phyloP scores from a whole-genome alignment of 306 rosid species.

The Cotoneaster glaucophyllus region DNA sequence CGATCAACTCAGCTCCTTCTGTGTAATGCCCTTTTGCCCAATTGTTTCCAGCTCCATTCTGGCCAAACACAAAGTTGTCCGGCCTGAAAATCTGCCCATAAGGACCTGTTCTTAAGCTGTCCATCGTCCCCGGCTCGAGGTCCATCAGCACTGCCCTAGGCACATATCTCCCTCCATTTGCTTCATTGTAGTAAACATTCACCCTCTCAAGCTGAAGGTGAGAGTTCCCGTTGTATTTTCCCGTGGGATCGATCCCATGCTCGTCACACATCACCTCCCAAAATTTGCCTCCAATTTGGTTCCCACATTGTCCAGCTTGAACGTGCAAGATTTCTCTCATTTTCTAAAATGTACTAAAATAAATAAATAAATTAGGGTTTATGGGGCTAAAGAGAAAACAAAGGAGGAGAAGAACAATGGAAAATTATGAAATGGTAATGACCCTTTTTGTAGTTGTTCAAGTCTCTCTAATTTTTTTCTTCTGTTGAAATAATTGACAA shows the following conservation, averaged over 20 bases:
- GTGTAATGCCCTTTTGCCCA: constrained; percentile 96
- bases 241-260: constrained; percentile 70
- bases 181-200: constrained; percentile 82
- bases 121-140: constrained; percentile 95
- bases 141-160: constrained; percentile 85
- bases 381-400: background rate
- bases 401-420: background rate
- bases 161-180: constrained; percentile 75
- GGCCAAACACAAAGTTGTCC: constrained; percentile 83
- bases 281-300: constrained; percentile 82
- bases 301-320: constrained; percentile 92
- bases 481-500: background rate
- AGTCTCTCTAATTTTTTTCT: constrained; percentile 1
- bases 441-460: constrained; percentile 36
- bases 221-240: constrained; percentile 59
- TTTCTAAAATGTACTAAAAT: constrained; percentile 1
- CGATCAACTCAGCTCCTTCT: constrained; percentile 85
- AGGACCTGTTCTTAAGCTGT: constrained; percentile 72
- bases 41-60: constrained; percentile 88
- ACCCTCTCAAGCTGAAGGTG: constrained; percentile 78
- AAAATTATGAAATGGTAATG: constrained; percentile 3
- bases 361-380: background rate
- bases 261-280: constrained; percentile 94
- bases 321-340: constrained; percentile 92
- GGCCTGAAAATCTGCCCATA: constrained; percentile 74